A percentile compares a stretch with the other conserved stretches of the same genome.
Conservation (phyloP, 2,329 filamentous ascomycete genomes). For the Teratosphaeria epicoccoides region DNA sequence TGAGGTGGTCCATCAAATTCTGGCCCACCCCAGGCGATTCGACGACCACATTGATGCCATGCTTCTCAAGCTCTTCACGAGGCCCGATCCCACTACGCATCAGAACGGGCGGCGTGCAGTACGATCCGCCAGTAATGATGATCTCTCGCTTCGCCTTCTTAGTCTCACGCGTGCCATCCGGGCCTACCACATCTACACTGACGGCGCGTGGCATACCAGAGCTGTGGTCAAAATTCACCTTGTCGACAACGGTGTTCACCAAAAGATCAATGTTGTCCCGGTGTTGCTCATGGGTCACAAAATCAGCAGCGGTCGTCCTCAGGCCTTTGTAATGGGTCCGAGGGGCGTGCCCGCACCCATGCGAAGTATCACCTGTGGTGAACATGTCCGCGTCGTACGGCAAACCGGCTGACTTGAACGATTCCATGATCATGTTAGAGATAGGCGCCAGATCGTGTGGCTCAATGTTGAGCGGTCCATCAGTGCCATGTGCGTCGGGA, state of each 20-base stretch:
- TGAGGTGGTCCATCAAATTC: conserved; percentile 50
- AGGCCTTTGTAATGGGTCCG: neutral
- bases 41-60: conserved; percentile 43
- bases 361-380: neutral
- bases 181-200: conserved; percentile 32
- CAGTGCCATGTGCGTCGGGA: conserved; percentile 13
- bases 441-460: neutral
- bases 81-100: conserved; percentile 54
- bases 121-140: conserved; percentile 44
- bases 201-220: conserved; percentile 41
- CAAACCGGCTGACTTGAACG: neutral
- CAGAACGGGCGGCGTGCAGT: conserved; percentile 54
- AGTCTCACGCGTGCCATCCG: conserved; percentile 29
- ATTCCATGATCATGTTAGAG: neutral
- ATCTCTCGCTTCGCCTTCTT: conserved; percentile 36
- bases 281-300: neutral
- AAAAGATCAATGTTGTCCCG: conserved; percentile 37
- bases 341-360: neutral
- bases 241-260: conserved; percentile 54
- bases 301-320: neutral
- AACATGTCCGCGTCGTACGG: neutral
- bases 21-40: conserved; percentile 53
- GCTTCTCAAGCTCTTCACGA: conserved; percentile 38
- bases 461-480: conserved; percentile 13
- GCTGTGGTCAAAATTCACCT: conserved; percentile 54